Percentiles rank a stretch among this genome's conserved stretches.
Conservation (phyloP, 352 stramenopile species). For the Blastocystis sp. region DNA sequence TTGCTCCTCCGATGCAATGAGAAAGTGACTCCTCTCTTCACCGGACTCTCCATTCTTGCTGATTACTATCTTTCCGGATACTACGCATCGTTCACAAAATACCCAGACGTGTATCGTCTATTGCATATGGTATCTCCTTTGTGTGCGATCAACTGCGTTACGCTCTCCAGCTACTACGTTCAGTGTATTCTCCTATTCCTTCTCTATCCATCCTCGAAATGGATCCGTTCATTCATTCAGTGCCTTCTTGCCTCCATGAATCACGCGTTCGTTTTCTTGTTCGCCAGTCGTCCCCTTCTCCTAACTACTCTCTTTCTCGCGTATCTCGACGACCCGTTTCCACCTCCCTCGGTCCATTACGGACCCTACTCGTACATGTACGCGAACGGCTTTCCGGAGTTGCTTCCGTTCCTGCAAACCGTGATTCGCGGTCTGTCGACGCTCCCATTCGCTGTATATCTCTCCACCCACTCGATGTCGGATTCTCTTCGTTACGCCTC, state of each 20-base stretch:
- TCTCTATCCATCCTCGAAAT: background rate
- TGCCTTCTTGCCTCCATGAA: background rate
- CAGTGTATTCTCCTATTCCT: background rate
- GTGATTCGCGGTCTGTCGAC: background rate
- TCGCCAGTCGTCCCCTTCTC: background rate
- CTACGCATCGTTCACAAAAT: background rate
- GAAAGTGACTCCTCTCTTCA: background rate
- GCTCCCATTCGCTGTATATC: background rate
- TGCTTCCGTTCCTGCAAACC: background rate
- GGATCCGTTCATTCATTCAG: background rate
- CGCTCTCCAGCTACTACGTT: background rate
- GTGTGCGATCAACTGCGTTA: background rate
- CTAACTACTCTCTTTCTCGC: background rate
- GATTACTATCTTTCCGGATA: background rate
- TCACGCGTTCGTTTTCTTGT: background rate
- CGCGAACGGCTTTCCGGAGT: background rate
- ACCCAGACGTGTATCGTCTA: background rate
- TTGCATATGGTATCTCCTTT: background rate
- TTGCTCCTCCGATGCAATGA: background rate
- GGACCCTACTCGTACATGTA: slow-evolving; percentile 14
- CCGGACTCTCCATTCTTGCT: background rate
- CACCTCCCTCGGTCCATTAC: background rate
- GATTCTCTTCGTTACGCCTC: background rate
- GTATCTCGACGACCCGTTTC: background rate
- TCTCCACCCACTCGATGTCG: background rate